Evolutionary conservation across 768 basidiomycete genomes (phyloP).

Genomic region (Phylloporus sp.): DNA sequence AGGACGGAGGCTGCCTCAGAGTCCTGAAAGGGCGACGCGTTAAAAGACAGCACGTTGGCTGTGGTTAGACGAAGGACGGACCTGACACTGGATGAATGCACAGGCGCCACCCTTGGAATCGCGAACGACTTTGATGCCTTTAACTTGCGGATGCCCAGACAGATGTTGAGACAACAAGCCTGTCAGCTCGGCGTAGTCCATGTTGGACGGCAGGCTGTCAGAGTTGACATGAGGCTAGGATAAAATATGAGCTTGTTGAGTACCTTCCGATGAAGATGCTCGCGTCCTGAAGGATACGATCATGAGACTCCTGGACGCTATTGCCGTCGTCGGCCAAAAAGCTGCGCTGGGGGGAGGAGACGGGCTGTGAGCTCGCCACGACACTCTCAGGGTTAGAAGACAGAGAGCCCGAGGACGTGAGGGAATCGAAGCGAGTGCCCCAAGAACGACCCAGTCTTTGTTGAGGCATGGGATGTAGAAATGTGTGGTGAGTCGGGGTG

Average conservation of each 20-base stretch:
- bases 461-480: slow-evolving; percentile 39
- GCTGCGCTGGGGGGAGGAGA: slow-evolving; percentile 15
- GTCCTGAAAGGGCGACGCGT: slow-evolving; percentile 38
- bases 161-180: slow-evolving; percentile 62
- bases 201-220: slow-evolving; percentile 61
- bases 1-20: slow-evolving; percentile 53
- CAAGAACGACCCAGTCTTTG: slow-evolving; percentile 49
- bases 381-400: slow-evolving; percentile 33
- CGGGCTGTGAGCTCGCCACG: slow-evolving; percentile 3
- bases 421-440: slow-evolving; percentile 71
- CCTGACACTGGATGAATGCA: slow-evolving; percentile 85
- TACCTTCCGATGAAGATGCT: slow-evolving; percentile 87
- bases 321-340: slow-evolving; percentile 24
- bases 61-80: slow-evolving; percentile 29
- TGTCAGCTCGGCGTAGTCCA: slow-evolving; percentile 62
- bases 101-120: slow-evolving; percentile 76
- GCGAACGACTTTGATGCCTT: slow-evolving; percentile 66
- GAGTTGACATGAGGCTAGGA: slow-evolving; percentile 8
- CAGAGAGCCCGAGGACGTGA: slow-evolving; percentile 48
- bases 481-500: no score
- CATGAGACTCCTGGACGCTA: slow-evolving; percentile 32
- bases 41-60: neutral
- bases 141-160: slow-evolving; percentile 60
- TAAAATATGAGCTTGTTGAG: neutral
- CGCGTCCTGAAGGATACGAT: slow-evolving; percentile 65